Evolutionary conservation across 139 green algal species (phyloP), one percentile per base, ranked within the genome.

Genomic region (Penium margaritaceum): DNA sequence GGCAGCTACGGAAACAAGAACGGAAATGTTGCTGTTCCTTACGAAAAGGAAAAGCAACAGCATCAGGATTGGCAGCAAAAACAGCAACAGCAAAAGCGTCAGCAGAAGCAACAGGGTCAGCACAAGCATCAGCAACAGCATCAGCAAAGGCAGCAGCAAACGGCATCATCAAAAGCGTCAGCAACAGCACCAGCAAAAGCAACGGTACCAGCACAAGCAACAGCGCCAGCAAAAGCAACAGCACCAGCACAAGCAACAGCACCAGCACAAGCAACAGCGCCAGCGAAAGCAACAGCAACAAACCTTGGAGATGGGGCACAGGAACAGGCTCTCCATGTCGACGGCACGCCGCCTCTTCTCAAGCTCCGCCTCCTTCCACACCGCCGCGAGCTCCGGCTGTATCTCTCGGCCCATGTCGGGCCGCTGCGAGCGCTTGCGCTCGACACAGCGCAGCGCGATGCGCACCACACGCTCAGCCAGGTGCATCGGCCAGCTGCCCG

Each of bases 281-380:
- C 5, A 1, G 4, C 44, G 19, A 3, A 19, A 1, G 3, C 44
- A 7, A 0, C 4, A n/a, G 4, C 14, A 2, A 24, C 47, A 17
- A 33, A 60, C 47, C 14, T 60, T n/a, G 9, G 47, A 60, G 12
- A 60, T n/a, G n/a, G 47, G 47, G 47, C 47, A 60, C 47, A 60
- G 47, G n/a, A 60, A 5, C 47, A 33, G 47, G 15, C 47, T 24
- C 47, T 60, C 47, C 2, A 60, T 7, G 27, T 66, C 30, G n/a
- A 17, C 32, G 12, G 57, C 6, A 24, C 32, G 12, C 57, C 57
- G 29, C 0, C 27, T 29, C 30, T 37, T 38, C 57, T 37, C 57
- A 21, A 39, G 27, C 0, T 21, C 32, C 0, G 57, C 57, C 57
- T 39, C 27, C 30, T 17, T 36, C 14, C n/a, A 17, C 57, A 38